phyloP scores from a whole-genome alignment of 306 rosid species.

The Begonia loranthoides region DNA sequence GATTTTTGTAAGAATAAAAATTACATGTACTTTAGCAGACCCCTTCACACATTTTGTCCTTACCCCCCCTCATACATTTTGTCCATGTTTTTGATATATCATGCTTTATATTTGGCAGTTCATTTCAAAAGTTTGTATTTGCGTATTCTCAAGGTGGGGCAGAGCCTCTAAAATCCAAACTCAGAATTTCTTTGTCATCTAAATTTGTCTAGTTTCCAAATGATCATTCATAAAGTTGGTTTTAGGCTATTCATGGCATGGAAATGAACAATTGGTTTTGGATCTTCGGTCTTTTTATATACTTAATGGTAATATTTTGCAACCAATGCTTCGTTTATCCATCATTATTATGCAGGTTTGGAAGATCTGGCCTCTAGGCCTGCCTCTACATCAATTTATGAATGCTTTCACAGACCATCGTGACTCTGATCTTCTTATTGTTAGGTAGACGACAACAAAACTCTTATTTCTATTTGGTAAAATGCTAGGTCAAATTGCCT shows the following conservation, averaged over 20 bases:
- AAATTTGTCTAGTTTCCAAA: too few relatives aligned
- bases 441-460: slow-evolving; percentile 34
- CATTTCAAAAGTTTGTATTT: too few relatives aligned
- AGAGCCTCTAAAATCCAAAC: too few relatives aligned
- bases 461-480: slow-evolving; percentile 4
- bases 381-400: slow-evolving; percentile 72
- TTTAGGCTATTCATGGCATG: not conserved
- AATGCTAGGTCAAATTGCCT: slow-evolving; percentile 9
- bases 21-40: too few relatives aligned
- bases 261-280: slow-evolving; percentile 2
- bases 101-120: too few relatives aligned
- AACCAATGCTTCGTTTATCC: not conserved
- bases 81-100: too few relatives aligned
- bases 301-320: not conserved
- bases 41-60: too few relatives aligned
- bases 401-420: slow-evolving; percentile 94
- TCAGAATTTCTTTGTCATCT: too few relatives aligned
- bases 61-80: too few relatives aligned
- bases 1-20: not conserved
- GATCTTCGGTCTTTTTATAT: not conserved
- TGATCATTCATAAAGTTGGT: not conserved
- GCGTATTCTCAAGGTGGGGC: too few relatives aligned
- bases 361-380: slow-evolving; percentile 94
- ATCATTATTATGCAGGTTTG: slow-evolving; percentile 47
- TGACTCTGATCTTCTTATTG: slow-evolving; percentile 86